Evolutionary conservation across 371 early-diverging fungal species (phyloP).

Genomic region (Batkoa obscura): DNA sequence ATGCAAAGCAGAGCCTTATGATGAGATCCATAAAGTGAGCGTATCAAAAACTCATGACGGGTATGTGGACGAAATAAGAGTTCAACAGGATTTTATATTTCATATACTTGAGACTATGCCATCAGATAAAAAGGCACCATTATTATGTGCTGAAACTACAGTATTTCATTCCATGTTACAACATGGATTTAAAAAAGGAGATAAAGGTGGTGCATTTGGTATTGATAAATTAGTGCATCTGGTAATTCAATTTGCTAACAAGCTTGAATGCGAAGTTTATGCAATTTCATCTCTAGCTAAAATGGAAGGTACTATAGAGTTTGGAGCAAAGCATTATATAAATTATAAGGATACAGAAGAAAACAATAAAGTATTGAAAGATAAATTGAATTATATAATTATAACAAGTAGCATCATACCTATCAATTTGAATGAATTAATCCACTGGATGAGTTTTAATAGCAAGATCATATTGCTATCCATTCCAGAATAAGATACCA

Average conservation of each 20-base stretch:
- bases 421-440: too few species aligned
- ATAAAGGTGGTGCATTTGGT: slow-evolving; percentile 39
- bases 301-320: slow-evolving; percentile 36
- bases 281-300: slow-evolving; percentile 30
- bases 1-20: slow-evolving; percentile 18
- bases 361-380: too few species aligned
- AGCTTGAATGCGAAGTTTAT: slow-evolving; percentile 34
- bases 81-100: slow-evolving; percentile 24
- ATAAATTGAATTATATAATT: too few species aligned
- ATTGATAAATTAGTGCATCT: slow-evolving; percentile 57
- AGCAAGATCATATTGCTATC: too few species aligned
- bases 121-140: slow-evolving; percentile 14
- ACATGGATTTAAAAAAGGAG: slow-evolving; percentile 26
- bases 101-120: slow-evolving; percentile 27
- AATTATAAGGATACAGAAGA: slow-evolving; percentile 16
- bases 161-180: slow-evolving; percentile 35
- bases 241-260: slow-evolving; percentile 39
- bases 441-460: too few species aligned
- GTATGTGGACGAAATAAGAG: slow-evolving; percentile 17
- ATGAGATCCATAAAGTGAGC: not conserved
- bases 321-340: slow-evolving; percentile 44
- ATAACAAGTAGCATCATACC: too few species aligned
- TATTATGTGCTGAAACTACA: slow-evolving; percentile 57
- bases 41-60: slow-evolving; percentile 20
- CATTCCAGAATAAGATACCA: too few species aligned